Evolutionary conservation across 2,329 filamentous ascomycete genomes (phyloP).

Genomic region (Aspergillus versicolor): DNA sequence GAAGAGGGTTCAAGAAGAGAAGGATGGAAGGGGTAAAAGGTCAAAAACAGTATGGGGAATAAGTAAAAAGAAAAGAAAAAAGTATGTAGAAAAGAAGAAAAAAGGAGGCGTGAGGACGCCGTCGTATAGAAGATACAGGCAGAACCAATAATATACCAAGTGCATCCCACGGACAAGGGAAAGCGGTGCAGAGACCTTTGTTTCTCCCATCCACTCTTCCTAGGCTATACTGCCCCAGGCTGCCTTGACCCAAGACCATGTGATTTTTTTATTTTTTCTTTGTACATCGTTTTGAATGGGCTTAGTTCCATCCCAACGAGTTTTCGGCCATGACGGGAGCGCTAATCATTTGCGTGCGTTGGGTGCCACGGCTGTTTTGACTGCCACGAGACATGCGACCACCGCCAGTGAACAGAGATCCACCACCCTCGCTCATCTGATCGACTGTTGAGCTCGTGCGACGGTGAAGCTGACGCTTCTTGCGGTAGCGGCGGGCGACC

Average conservation of each 20-base stretch:
- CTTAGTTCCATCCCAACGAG: constrained; percentile 91
- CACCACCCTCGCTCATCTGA: constrained; percentile 66
- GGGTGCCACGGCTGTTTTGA: constrained; percentile 68
- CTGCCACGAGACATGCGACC: constrained; percentile 46
- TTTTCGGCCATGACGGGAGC: constrained; percentile 91
- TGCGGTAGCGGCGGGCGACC: constrained; percentile 85
- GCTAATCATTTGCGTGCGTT: constrained; percentile 73
- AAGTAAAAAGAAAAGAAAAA: constrained; percentile 28
- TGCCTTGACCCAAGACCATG: constrained; percentile 18
- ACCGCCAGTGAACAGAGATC: constrained; percentile 43
- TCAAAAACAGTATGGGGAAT: constrained; percentile 37
- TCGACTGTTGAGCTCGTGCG: constrained; percentile 69
- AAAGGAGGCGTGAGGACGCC: constrained; percentile 16
- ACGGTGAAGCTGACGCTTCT: constrained; percentile 74
- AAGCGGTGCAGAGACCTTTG: constrained; percentile 7
- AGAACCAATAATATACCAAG: constrained; percentile 24
- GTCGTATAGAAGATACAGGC: constrained; percentile 20
- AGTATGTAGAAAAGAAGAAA: constrained; percentile 23
- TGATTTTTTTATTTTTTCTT: constrained; percentile 14
- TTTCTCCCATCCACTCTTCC: constrained; percentile 9
- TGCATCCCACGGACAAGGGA: constrained; percentile 11
- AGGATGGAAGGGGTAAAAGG: constrained; percentile 1
- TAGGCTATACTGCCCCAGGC: constrained; percentile 10
- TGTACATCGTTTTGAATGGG: constrained; percentile 8
- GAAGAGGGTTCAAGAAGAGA: constrained; percentile 18